Percentiles rank a stretch among this genome's conserved stretches.
These are phyloP conservation scores for Hansenula anomala DNA, from an alignment of 1,139 yeast genomes.

Conservation along the genomic window DNA sequence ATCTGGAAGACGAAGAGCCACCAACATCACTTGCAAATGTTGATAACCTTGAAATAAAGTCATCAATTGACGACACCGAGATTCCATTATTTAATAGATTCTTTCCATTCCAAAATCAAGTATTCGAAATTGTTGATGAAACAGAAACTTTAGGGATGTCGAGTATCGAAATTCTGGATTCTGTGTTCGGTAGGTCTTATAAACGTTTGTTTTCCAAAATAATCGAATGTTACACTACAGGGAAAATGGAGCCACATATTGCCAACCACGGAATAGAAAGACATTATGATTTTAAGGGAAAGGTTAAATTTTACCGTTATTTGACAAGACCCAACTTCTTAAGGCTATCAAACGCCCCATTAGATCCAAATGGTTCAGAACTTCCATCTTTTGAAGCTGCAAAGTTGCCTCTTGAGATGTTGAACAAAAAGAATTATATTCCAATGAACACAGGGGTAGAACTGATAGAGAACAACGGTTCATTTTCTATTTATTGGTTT, in stretches of 20 bases:
- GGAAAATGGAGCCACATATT: constrained; percentile 27
- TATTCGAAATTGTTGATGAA: constrained; percentile 42
- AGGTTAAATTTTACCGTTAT: constrained; percentile 67
- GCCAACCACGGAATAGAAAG: constrained; percentile 45
- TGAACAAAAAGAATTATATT: constrained; percentile 16
- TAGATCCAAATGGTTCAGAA: constrained; percentile 16
- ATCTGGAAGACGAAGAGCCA: constrained; percentile 17
- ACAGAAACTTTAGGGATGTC: constrained; percentile 47
- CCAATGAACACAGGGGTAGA: constrained; percentile 22
- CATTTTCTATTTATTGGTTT: constrained; percentile 12
- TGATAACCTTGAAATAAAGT: constrained; percentile 24
- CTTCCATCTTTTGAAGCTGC: constrained; percentile 25
- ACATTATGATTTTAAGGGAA: constrained; percentile 70
- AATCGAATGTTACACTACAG: constrained; percentile 42
- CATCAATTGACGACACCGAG: constrained; percentile 15
- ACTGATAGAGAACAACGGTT: constrained; percentile 16
- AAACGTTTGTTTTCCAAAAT: constrained; percentile 44
- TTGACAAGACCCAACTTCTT: constrained; percentile 42
- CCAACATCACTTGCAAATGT: constrained; percentile 24
- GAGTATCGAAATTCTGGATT: constrained; percentile 45
- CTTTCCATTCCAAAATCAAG: constrained; percentile 61
- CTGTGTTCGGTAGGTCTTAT: constrained; percentile 50
- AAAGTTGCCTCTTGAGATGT: constrained; percentile 6
- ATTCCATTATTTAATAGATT: constrained; percentile 42
- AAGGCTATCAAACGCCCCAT: constrained; percentile 22